Evolutionary conservation across 345 rosid genomes (phyloP), one percentile per base, ranked within the genome.

Genomic region (Populus simonii): DNA sequence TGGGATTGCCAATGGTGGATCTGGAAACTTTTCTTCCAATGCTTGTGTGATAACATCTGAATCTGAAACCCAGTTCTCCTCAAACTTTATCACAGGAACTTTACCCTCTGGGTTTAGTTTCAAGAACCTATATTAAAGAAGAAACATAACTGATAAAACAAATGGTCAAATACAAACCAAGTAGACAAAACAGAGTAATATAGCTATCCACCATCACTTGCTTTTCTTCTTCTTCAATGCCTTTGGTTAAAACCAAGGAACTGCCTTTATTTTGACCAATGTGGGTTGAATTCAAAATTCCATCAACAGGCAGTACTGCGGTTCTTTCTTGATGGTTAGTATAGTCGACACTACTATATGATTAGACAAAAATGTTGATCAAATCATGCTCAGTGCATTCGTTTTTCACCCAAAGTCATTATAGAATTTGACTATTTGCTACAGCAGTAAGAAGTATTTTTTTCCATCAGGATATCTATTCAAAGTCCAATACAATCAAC

Each of bases 11-110:
- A 95, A 83, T 25, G 96, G 86, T 31, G 99, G 98, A 82, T 91
- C 86, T 7, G 97, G 99, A 82, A 83, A 95, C 85, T 93, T 92
- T 29, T 92, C 97, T 83, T 95, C 99, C 73, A 95, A 79, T 36
- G 91, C 38, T 55, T 91, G 92, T 1, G 99, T 85, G 57, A 95
- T 93, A 71, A 92, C 92, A 91, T 95, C 98, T 20, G 98, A 95
- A 85, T 95, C 99, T 6, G 97, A 90, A 88, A 93, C 84, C 99
- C 98, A 95, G 67, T 89, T 86, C 84, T 93, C 96, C 78, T 92
- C 97, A 72, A 95, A 83, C 71, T 93, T 93, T 69, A 88, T 75
- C 7, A 92, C 91, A 72, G 98, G 99, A 80, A 95, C 98, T 88
- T 95, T 92, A 62, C 99, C 99, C 86, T 93, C 94, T 18, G 96